Evolutionary conservation across 768 basidiomycete species (phyloP), one percentile per base, ranked within the genome.

Genomic region (Tricholoma furcatifolium): DNA sequence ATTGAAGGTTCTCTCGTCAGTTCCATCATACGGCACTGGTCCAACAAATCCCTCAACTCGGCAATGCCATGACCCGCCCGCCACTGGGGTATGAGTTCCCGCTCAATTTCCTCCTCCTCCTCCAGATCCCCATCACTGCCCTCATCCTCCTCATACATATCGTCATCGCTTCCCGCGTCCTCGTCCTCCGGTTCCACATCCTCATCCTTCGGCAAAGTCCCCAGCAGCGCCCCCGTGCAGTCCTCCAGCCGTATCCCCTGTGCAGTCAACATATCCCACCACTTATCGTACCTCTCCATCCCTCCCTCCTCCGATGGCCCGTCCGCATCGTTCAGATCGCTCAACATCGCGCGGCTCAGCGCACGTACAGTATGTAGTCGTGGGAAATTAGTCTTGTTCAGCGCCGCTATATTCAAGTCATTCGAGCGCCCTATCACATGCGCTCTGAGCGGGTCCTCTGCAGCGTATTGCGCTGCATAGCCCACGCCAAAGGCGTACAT

Each of bases 401-500:
- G 70, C 7, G 85, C 82, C 0, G 73, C 67, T 21, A 91, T 74
- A 58, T 86, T 90, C 57, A 78, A 65, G 48, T 91, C 88, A 61
- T 91, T 91, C 27, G 77, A 77, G 17, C 75, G 77, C 30, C 77
- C 74, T 12, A 76, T 71, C 54, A 81, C 67, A 17, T 69, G 68
- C 11, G 76, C 71, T 11, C 73, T 69, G 31, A 81, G 65, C 1
- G 78, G 75, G 56, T 79, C 76, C 11, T 65, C 61, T 23, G 70
- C 51, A 23, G 75, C 68, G 57, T 72, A 72, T 23, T 65, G 70
- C 15, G 74, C 78, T 3, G 76, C 78, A 39, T 69, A 73, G 24
- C 82, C 84, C 2, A 82, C 84, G 1, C 85, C 85, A 60, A 91
- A 91, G 0, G 88, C 86, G 54, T 83, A 77, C 47, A 76, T 67